Evolutionary conservation across 2,329 filamentous ascomycete genomes (phyloP).

Genomic region (Paecilomyces sp.): DNA sequence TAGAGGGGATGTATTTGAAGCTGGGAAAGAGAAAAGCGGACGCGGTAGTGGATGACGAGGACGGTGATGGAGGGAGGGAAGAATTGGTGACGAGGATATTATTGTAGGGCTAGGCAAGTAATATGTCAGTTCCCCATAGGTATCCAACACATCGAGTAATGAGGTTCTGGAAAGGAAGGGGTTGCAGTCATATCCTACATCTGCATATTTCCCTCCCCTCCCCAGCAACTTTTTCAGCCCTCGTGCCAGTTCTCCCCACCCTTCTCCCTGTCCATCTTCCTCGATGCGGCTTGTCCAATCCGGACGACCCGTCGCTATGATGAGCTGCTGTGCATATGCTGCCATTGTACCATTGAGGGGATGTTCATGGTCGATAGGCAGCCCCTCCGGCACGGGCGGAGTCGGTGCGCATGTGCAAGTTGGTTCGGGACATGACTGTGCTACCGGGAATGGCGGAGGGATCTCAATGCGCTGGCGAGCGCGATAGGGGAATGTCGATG

Average conservation of each 20-base stretch:
- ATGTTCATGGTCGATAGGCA: slow-evolving; percentile 67
- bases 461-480: slow-evolving; percentile 22
- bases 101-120: slow-evolving; percentile 62
- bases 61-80: slow-evolving; percentile 57
- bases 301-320: slow-evolving; percentile 71
- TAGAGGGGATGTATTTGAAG: slow-evolving; percentile 70
- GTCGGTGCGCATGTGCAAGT: slow-evolving; percentile 69
- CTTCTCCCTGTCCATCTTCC: slow-evolving; percentile 56
- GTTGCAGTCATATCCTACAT: slow-evolving; percentile 37
- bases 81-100: slow-evolving; percentile 70
- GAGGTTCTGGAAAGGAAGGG: not conserved
- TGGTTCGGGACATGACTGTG: slow-evolving; percentile 61
- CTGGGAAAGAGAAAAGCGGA: slow-evolving; percentile 74
- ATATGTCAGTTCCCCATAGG: not conserved
- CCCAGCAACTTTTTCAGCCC: slow-evolving; percentile 64
- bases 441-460: slow-evolving; percentile 39
- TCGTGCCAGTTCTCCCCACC: slow-evolving; percentile 46
- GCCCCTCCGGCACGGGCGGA: slow-evolving; percentile 59
- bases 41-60: slow-evolving; percentile 14
- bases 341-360: slow-evolving; percentile 70
- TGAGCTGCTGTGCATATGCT: slow-evolving; percentile 70
- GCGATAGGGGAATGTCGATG: not conserved
- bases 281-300: slow-evolving; percentile 85
- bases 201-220: slow-evolving; percentile 56
- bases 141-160: too few relatives aligned